phyloP scores from a whole-genome alignment of 2,329 filamentous ascomycete species.

The Aspergillus jensenii region DNA sequence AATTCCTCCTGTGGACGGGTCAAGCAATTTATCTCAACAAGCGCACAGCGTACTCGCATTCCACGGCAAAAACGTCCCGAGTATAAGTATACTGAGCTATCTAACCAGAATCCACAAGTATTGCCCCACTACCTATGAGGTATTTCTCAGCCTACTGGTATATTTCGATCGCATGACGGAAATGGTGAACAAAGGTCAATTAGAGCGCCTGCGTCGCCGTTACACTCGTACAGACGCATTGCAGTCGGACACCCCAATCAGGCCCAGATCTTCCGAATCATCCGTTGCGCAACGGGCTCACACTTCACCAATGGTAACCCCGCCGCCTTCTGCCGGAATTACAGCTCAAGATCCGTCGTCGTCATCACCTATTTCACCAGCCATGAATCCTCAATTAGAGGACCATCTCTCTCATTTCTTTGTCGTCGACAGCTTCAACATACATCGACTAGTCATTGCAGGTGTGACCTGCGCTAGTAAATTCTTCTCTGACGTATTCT shows the following conservation, averaged over 20 bases:
- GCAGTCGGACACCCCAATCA: conserved; percentile 16
- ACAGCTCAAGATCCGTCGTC: conserved; percentile 35
- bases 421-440: conserved; percentile 98
- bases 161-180: conserved; percentile 99
- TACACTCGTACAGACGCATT: conserved; percentile 21
- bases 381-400: conserved; percentile 40
- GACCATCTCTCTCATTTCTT: conserved; percentile 70
- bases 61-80: conserved; percentile 96
- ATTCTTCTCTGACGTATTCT: conserved; percentile 98
- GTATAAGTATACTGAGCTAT: conserved; percentile 95
- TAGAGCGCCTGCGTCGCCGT: conserved; percentile 55
- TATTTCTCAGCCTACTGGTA: conserved; percentile 90
- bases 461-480: conserved; percentile 98
- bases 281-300: conserved; percentile 20
- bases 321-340: conserved; percentile 36
- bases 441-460: conserved; percentile 92
- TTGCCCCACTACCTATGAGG: conserved; percentile 96
- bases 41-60: conserved; percentile 84
- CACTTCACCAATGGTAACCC: conserved; percentile 35
- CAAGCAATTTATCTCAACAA: conserved; percentile 60
- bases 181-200: conserved; percentile 78
- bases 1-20: conserved; percentile 61
- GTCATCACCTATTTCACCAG: conserved; percentile 34
- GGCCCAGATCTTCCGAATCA: conserved; percentile 20
- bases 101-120: conserved; percentile 97